Evolutionary conservation across 2,329 filamentous ascomycete genomes (phyloP).

Genomic region (Pyrenochaeta sp.): DNA sequence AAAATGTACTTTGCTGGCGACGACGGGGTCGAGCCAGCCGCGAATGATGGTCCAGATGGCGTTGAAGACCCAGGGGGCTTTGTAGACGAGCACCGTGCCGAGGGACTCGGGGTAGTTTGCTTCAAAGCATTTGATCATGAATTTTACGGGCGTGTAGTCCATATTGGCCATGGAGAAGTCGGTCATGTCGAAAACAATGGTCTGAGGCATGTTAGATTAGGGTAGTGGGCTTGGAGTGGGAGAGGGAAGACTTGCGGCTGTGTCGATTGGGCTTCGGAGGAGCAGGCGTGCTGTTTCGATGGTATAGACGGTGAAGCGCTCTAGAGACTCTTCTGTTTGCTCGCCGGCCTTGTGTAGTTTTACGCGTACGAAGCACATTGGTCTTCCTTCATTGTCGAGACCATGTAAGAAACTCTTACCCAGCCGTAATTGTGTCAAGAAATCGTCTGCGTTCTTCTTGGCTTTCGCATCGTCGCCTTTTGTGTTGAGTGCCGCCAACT

Average conservation of each 20-base stretch:
- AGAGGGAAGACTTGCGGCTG: conserved; percentile 71
- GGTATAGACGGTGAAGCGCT: conserved; percentile 89
- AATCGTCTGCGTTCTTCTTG: conserved; percentile 77
- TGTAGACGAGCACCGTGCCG: conserved; percentile 90
- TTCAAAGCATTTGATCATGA: conserved; percentile 99
- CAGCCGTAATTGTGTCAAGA: conserved; percentile 82
- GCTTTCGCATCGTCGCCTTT: conserved; percentile 66
- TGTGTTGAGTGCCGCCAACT: conserved; percentile 63
- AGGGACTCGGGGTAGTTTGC: conserved; percentile 97
- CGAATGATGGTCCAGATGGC: conserved; percentile 96
- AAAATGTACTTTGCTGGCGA: conserved; percentile 93
- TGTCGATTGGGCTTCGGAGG: conserved; percentile 81
- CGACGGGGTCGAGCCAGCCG: conserved; percentile 96
- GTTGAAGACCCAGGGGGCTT: conserved; percentile 96
- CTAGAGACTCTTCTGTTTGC: conserved; percentile 80
- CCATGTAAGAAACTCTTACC: conserved; percentile 96
- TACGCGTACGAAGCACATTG: conserved; percentile 85
- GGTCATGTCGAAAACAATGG: conserved; percentile 95
- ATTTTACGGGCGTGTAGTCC: conserved; percentile 97
- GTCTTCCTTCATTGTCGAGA: conserved; percentile 80
- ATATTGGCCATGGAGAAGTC: conserved; percentile 94
- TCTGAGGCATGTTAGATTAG: conserved; percentile 59
- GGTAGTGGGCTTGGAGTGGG: background rate
- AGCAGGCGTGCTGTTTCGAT: conserved; percentile 94
- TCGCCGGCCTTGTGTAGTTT: conserved; percentile 82